phyloP scores from a whole-genome alignment of 2,329 filamentous ascomycete genomes.

The Harringtonia lauricola region DNA sequence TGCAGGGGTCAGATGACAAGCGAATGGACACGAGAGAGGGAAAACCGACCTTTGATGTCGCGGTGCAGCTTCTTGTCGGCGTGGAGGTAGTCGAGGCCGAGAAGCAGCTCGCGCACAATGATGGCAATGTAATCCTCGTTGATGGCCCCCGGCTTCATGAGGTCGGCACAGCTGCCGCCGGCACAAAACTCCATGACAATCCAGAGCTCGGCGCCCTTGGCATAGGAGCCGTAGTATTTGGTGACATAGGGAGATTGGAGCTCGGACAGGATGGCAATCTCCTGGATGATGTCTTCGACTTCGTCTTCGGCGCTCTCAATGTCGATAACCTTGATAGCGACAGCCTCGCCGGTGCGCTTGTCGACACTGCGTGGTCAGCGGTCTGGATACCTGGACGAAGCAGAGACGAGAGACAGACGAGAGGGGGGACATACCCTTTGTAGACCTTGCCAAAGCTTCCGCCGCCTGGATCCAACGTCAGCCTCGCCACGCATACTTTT shows the following conservation, averaged over 20 bases:
- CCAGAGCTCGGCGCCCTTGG: constrained; percentile 94
- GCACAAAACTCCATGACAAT: constrained; percentile 99
- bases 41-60: constrained; percentile 73
- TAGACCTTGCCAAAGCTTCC: constrained; percentile 98
- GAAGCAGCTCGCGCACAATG: constrained; percentile 78
- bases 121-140: constrained; percentile 96
- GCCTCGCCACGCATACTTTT: constrained; percentile 15
- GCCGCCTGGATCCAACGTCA: constrained; percentile 48
- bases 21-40: neutral
- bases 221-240: constrained; percentile 93
- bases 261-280: constrained; percentile 94
- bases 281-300: constrained; percentile 98
- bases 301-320: constrained; percentile 99
- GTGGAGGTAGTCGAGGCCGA: constrained; percentile 88
- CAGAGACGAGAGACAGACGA: neutral
- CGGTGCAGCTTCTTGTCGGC: constrained; percentile 91
- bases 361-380: constrained; percentile 57
- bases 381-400: neutral
- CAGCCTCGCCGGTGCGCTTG: constrained; percentile 82
- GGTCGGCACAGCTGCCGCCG: constrained; percentile 87
- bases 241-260: constrained; percentile 94
- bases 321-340: constrained; percentile 97
- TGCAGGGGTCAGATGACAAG: constrained; percentile 20
- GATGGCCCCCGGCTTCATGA: constrained; percentile 88
- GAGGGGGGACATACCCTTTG: constrained; percentile 79